These are phyloP conservation scores for Penicillium cataractarum DNA, from an alignment of 495 filamentous ascomycete species.

Conservation along the genomic window DNA sequence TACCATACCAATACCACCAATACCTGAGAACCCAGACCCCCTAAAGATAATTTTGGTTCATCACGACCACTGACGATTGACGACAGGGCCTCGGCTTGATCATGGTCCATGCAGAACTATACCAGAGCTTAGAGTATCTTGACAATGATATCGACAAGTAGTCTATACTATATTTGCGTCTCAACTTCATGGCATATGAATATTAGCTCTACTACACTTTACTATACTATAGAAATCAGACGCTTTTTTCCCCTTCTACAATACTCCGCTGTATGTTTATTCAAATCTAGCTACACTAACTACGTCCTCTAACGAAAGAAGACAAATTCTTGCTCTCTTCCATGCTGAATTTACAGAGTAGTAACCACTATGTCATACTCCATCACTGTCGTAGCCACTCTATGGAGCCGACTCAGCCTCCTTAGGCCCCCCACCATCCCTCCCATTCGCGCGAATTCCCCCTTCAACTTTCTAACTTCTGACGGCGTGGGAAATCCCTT, in stretches of 20 bases:
- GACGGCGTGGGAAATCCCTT: background rate
- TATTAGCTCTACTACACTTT: no score
- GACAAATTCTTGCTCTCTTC: no score
- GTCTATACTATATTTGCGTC: background rate
- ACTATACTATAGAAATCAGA: no score
- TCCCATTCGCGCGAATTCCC: background rate
- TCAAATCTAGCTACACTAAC: no score
- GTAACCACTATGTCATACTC: no score
- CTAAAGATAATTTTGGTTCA: background rate
- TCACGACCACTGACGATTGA: background rate
- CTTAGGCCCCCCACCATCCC: background rate
- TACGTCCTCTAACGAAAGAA: no score
- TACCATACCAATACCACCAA: background rate
- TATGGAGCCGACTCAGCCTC: background rate
- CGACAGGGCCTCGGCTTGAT: background rate
- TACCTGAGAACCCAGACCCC: background rate
- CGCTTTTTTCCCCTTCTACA: no score
- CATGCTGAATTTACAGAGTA: no score
- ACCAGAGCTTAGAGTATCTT: no score
- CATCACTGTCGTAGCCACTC: no score
- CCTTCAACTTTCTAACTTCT: background rate
- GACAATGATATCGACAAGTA: background rate
- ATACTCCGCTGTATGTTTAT: no score
- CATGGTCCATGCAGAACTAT: background rate
- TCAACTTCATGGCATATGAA: background rate